Percentiles rank a stretch among this genome's conserved stretches.
Evolutionary conservation across 2,329 filamentous ascomycete genomes (phyloP).

Genomic region (Fusarium globosum): DNA sequence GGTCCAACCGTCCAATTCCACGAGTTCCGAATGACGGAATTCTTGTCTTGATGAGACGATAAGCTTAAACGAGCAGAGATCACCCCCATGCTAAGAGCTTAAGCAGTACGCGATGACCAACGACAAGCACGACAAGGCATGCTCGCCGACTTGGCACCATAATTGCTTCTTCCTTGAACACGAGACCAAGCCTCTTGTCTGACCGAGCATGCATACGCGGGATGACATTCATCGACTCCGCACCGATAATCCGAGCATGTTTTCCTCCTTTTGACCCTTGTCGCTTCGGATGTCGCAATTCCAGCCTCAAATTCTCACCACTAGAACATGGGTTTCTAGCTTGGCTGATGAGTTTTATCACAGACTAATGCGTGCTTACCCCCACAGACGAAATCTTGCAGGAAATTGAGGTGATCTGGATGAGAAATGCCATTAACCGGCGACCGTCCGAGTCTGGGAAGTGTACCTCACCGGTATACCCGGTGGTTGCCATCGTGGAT

Average conservation of each 20-base stretch:
- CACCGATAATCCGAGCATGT: conserved; percentile 12
- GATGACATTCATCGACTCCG: not conserved
- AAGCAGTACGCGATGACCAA: not conserved
- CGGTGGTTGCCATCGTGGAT: not conserved
- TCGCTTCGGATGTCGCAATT: conserved; percentile 37
- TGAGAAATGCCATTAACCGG: too few species aligned
- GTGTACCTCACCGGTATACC: not conserved
- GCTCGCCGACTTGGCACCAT: not conserved
- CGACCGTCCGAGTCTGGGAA: not conserved
- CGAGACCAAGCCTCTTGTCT: not conserved
- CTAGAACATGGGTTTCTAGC: not conserved
- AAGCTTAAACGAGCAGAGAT: conserved; percentile 10
- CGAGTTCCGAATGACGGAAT: conserved; percentile 37
- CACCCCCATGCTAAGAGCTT: not conserved
- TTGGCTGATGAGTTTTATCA: not conserved
- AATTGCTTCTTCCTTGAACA: not conserved
- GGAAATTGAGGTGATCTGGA: not conserved
- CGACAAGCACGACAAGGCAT: not conserved
- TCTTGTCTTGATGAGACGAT: conserved; percentile 21
- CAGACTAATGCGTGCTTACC: conserved; percentile 6
- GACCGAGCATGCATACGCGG: not conserved
- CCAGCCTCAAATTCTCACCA: conserved; percentile 24
- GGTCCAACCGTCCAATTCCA: conserved; percentile 9
- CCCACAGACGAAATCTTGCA: conserved; percentile 7
- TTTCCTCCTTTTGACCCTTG: not conserved